Percentiles rank a stretch among this genome's conserved stretches.
Evolutionary conservation across 2,329 filamentous ascomycete species (phyloP).

Genomic region (Pyrenophora tritici-repentis): DNA sequence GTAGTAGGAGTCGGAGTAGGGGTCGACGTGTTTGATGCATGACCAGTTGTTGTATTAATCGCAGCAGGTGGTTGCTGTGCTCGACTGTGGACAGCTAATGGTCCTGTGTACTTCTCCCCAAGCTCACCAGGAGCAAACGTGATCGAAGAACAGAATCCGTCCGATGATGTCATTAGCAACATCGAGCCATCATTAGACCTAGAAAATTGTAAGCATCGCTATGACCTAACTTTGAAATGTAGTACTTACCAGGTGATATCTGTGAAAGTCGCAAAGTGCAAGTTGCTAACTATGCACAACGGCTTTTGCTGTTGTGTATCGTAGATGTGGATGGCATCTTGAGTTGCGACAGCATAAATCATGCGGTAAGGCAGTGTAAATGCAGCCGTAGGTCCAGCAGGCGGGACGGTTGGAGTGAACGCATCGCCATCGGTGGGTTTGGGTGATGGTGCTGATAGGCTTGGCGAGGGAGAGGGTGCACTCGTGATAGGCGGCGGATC

Average conservation of each 20-base stretch:
- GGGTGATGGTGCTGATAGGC: constrained; percentile 59
- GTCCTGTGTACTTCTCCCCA: constrained; percentile 77
- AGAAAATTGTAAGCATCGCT: constrained; percentile 23
- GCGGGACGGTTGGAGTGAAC: constrained; percentile 59
- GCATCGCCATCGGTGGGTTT: constrained; percentile 57
- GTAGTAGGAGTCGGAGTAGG: constrained; percentile 73
- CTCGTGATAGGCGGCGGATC: constrained; percentile 75
- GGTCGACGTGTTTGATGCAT: constrained; percentile 65
- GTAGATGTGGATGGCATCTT: constrained; percentile 92
- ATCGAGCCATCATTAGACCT: constrained; percentile 78
- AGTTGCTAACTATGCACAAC: constrained; percentile 90
- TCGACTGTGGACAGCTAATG: constrained; percentile 50
- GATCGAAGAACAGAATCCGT: constrained; percentile 93
- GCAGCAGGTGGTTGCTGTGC: constrained; percentile 44
- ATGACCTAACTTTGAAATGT: background rate
- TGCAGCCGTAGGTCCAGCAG: constrained; percentile 59
- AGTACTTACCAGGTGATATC: constrained; percentile 81
- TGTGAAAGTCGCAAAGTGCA: constrained; percentile 97
- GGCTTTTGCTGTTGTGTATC: constrained; percentile 97
- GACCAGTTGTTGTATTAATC: constrained; percentile 49
- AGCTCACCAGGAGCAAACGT: constrained; percentile 84
- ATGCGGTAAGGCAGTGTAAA: constrained; percentile 91
- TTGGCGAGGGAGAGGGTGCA: constrained; percentile 55
- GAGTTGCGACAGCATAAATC: constrained; percentile 94
- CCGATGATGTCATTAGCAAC: constrained; percentile 93